Conservation (phyloP, 805 yeast species). For the Lachancea fermentati region DNA sequence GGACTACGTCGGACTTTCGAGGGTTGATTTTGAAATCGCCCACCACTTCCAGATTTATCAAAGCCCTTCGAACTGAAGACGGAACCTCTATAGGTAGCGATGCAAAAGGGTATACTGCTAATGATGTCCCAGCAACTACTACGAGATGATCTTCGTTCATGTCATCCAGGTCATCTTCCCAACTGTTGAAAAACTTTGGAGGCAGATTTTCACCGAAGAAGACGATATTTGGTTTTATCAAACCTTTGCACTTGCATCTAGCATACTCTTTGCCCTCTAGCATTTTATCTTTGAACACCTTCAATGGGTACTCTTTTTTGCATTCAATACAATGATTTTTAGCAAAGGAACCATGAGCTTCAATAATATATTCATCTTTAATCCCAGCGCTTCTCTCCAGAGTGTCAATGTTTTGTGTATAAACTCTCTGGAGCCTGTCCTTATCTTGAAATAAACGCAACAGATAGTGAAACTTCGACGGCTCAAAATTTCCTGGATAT, state of each 20-base stretch:
- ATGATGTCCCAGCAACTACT: conserved; percentile 87
- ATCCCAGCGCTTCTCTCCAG: conserved; percentile 84
- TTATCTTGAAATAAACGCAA: conserved; percentile 63
- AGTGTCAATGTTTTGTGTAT: conserved; percentile 92
- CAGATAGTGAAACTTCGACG: conserved; percentile 76
- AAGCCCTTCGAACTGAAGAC: conserved; percentile 45
- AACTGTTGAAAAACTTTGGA: conserved; percentile 52
- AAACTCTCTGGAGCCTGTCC: conserved; percentile 58
- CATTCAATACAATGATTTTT: conserved; percentile 80
- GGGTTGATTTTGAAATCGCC: conserved; percentile 59
- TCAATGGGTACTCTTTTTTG: conserved; percentile 44
- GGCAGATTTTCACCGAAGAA: conserved; percentile 93
- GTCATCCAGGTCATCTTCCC: conserved; percentile 52
- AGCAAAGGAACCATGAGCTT: conserved; percentile 95
- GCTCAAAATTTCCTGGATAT: conserved; percentile 81
- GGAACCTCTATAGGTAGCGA: conserved; percentile 64
- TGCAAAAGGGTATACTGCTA: conserved; percentile 89
- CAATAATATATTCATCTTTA: conserved; percentile 56
- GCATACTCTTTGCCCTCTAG: conserved; percentile 30
- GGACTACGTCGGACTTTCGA: conserved; percentile 55
- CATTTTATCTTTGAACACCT: conserved; percentile 39
- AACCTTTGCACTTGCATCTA: conserved; percentile 64
- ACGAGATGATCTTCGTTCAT: conserved; percentile 53
- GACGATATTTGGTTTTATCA: conserved; percentile 89
- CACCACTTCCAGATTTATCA: conserved; percentile 70